Percentiles rank a stretch among this genome's conserved stretches.
These are phyloP conservation scores for Dioscorea zingiberensis DNA, from an alignment of 106 monocot genomes.

Conservation along the genomic window DNA sequence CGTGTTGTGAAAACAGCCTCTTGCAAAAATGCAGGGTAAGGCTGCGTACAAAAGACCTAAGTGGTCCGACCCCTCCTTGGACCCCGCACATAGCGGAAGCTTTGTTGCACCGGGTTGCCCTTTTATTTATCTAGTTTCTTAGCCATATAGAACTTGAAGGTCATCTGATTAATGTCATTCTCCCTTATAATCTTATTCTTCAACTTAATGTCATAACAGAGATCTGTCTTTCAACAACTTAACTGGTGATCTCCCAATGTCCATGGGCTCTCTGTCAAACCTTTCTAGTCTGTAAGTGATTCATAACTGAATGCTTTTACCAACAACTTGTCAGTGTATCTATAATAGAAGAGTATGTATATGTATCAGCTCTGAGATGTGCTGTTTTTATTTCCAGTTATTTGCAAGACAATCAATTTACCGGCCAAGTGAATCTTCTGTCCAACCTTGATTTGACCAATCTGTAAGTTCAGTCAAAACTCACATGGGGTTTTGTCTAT, in stretches of 20 bases:
- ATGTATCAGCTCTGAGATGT: neutral
- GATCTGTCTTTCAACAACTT: slow-evolving; percentile 89
- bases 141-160: no score
- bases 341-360: no score
- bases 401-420: slow-evolving; percentile 84
- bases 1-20: no score
- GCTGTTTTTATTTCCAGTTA: slow-evolving; percentile 30
- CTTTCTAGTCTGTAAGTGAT: slow-evolving; percentile 78
- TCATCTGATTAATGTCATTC: slow-evolving; percentile 21
- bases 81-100: no score
- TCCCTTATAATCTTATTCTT: slow-evolving; percentile 38
- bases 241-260: slow-evolving; percentile 65
- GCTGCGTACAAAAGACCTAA: no score
- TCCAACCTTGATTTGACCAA: slow-evolving; percentile 53
- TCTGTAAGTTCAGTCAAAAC: slow-evolving; percentile 41
- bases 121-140: no score
- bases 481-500: neutral
- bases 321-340: neutral
- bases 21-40: no score
- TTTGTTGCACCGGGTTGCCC: no score
- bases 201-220: slow-evolving; percentile 26
- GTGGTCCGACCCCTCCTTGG: no score
- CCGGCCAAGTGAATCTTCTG: slow-evolving; percentile 69
- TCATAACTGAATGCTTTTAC: neutral
- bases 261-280: slow-evolving; percentile 62